Evolutionary conservation across 768 basidiomycete genomes (phyloP).

Genomic region (Tylopilus plumbeoviolaceoides): DNA sequence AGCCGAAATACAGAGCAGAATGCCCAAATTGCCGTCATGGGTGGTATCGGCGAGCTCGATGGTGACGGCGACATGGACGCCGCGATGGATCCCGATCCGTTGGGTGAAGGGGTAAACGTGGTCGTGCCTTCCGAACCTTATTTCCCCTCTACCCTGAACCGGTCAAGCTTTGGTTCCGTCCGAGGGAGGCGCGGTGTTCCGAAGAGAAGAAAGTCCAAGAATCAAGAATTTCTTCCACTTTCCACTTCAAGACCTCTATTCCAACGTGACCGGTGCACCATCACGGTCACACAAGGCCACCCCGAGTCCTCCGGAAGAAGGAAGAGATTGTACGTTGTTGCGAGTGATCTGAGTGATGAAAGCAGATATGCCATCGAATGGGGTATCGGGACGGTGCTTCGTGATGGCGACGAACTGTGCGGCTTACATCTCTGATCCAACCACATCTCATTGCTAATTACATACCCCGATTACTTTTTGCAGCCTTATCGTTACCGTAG

Average conservation of each 20-base stretch:
- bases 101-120: constrained; percentile 91
- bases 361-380: constrained; percentile 94
- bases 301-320: constrained; percentile 58
- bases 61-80: constrained; percentile 52
- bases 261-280: constrained; percentile 89
- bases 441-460: background rate
- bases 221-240: constrained; percentile 61
- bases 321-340: constrained; percentile 74
- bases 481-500: constrained; percentile 81
- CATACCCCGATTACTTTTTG: background rate
- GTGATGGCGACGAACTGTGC: constrained; percentile 90
- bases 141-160: constrained; percentile 70
- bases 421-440: constrained; percentile 11
- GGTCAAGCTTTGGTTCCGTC: constrained; percentile 37
- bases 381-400: constrained; percentile 93
- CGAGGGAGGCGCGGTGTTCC: constrained; percentile 34
- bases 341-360: constrained; percentile 94
- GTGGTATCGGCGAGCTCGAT: constrained; percentile 21
- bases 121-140: constrained; percentile 81
- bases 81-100: constrained; percentile 66
- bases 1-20: constrained; percentile 88
- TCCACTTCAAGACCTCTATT: constrained; percentile 76
- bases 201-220: constrained; percentile 57
- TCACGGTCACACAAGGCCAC: constrained; percentile 83
- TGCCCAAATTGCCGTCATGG: constrained; percentile 43